A percentile compares a stretch with the other conserved stretches of the same genome.
phyloP scores from a whole-genome alignment of 2,329 filamentous ascomycete genomes.

The Alternaria arbusti region DNA sequence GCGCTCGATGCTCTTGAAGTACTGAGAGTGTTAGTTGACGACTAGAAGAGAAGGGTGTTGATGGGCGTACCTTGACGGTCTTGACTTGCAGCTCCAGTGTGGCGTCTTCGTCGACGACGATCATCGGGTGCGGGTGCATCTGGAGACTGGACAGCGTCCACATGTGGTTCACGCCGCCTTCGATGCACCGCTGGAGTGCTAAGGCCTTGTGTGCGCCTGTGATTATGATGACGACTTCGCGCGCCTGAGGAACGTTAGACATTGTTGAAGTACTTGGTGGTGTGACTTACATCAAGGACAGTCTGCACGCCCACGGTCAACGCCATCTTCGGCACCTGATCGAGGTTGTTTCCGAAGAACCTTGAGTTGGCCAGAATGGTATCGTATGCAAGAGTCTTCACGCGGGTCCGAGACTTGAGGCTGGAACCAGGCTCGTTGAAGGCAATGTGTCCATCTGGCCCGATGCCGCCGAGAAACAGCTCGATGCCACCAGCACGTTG shows the following conservation, averaged over 20 bases:
- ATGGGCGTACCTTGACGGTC: conserved; percentile 46
- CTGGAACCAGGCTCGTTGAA: conserved; percentile 90
- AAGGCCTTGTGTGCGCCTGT: conserved; percentile 81
- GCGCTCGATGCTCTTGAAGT: conserved; percentile 59
- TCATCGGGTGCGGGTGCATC: conserved; percentile 79
- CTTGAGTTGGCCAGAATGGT: conserved; percentile 85
- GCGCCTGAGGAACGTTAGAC: conserved; percentile 54
- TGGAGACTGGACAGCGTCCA: conserved; percentile 86
- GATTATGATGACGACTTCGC: conserved; percentile 83
- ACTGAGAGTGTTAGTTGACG: conserved; percentile 34
- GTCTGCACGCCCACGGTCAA: conserved; percentile 86
- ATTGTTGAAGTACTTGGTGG: conserved; percentile 9
- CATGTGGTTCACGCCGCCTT: conserved; percentile 86
- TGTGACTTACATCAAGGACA: conserved; percentile 67
- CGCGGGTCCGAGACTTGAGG: conserved; percentile 76
- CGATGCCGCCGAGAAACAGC: conserved; percentile 83
- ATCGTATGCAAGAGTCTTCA: conserved; percentile 87
- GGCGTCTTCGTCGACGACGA: conserved; percentile 80
- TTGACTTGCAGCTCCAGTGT: conserved; percentile 57
- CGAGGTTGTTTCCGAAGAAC: conserved; percentile 79
- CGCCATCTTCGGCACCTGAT: conserved; percentile 79
- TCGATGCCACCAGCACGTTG: conserved; percentile 78
- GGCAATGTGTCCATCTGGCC: conserved; percentile 85
- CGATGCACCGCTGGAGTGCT: conserved; percentile 79
- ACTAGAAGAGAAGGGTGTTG: neutral